A percentile compares a stretch with the other conserved stretches of the same genome.
phyloP scores from a whole-genome alignment of 768 basidiomycete species.

The Psilocybe subaeruginosa region DNA sequence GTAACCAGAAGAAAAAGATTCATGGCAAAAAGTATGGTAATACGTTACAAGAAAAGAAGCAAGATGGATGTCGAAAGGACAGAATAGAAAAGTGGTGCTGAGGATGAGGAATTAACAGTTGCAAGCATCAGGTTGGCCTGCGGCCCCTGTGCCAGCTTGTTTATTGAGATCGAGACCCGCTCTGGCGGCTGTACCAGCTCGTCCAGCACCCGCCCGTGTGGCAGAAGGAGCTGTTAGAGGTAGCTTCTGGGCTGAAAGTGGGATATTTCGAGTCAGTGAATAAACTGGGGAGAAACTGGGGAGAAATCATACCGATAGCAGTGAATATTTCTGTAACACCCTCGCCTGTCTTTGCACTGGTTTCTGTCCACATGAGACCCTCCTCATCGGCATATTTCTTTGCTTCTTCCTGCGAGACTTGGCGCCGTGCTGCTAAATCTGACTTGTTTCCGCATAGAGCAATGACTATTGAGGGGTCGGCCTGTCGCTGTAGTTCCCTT shows the following conservation, averaged over 20 bases:
- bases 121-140: slow-evolving; percentile 67
- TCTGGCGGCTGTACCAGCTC: slow-evolving; percentile 54
- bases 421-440: slow-evolving; percentile 83
- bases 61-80: slow-evolving; percentile 19
- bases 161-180: slow-evolving; percentile 84
- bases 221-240: slow-evolving; percentile 78
- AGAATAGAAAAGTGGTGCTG: slow-evolving; percentile 11
- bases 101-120: slow-evolving; percentile 62
- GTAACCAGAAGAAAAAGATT: slow-evolving; percentile 27
- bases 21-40: slow-evolving; percentile 27
- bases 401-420: slow-evolving; percentile 86
- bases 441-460: slow-evolving; percentile 96
- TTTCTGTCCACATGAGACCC: slow-evolving; percentile 91
- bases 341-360: slow-evolving; percentile 88
- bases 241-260: slow-evolving; percentile 76
- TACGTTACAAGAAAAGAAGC: slow-evolving; percentile 35
- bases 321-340: slow-evolving; percentile 87
- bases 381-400: slow-evolving; percentile 93
- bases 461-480: slow-evolving; percentile 95
- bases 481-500: slow-evolving; percentile 94
- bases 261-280: slow-evolving; percentile 10
- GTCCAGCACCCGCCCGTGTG: slow-evolving; percentile 55
- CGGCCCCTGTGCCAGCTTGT: slow-evolving; percentile 43
- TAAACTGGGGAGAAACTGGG: not conserved
- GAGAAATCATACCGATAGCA: slow-evolving; percentile 62